A percentile compares a stretch with the other conserved stretches of the same genome.
Conservation (phyloP, 345 rosid genomes). For the Citrus sp. region DNA sequence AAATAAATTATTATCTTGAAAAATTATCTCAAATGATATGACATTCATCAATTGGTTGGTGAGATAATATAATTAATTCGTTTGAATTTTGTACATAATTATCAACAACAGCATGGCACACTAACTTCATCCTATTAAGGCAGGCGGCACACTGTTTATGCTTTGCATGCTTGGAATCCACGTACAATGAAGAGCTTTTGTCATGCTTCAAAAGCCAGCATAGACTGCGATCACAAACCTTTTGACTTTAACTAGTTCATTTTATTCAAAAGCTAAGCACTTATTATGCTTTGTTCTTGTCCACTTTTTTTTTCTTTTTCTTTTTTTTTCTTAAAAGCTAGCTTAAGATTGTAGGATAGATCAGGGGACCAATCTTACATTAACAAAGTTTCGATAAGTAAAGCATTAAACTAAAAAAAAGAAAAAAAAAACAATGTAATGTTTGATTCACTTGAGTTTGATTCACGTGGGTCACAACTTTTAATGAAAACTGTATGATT, state of each 20-base stretch:
- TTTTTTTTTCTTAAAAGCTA: no score
- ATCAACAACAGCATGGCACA: no score
- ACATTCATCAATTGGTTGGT: no score
- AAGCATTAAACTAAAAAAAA: no score
- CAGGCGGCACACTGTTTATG: slow-evolving; percentile 10
- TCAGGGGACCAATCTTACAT: background rate
- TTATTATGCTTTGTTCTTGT: background rate
- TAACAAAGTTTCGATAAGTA: background rate
- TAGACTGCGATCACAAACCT: background rate
- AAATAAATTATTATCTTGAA: no score
- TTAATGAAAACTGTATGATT: no score
- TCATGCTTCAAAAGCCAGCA: slow-evolving; percentile 14
- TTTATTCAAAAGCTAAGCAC: background rate
- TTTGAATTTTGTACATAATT: no score
- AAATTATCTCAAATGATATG: no score
- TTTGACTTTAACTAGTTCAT: background rate
- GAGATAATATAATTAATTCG: no score
- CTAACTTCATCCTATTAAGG: background rate
- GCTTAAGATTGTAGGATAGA: background rate
- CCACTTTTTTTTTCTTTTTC: background rate
- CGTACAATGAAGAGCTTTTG: background rate
- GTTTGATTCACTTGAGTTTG: no score
- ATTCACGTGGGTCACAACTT: no score
- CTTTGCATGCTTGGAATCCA: slow-evolving; percentile 26
- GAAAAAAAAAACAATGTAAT: no score